Percentiles rank a stretch among this genome's conserved stretches.
phyloP scores from a whole-genome alignment of 345 rosid species.

The Aurinia saxatilis region DNA sequence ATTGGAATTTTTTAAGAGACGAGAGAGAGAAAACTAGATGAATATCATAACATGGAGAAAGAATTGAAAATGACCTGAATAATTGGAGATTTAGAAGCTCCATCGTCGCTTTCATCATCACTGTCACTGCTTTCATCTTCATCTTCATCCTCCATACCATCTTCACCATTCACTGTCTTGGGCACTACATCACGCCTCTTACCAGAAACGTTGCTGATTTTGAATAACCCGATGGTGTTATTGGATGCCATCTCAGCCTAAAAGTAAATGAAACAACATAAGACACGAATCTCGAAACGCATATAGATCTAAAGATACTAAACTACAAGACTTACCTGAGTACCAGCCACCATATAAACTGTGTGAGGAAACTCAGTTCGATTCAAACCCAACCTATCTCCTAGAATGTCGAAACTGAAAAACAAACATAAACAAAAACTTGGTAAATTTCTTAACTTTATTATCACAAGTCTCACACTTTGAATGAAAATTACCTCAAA shows the following conservation, averaged over 20 bases:
- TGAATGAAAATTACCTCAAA: slow-evolving; percentile 48
- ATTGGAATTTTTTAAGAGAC: slow-evolving; percentile 15
- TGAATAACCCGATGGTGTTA: slow-evolving; percentile 79
- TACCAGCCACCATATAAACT: slow-evolving; percentile 76
- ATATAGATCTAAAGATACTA: not conserved
- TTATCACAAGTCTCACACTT: not conserved
- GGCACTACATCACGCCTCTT: slow-evolving; percentile 76
- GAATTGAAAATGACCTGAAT: slow-evolving; percentile 52
- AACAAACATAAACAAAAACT: not conserved
- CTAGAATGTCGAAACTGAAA: slow-evolving; percentile 75
- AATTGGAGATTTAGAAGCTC: slow-evolving; percentile 49
- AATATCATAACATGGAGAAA: not conserved
- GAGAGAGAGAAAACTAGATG: not conserved
- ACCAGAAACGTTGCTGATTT: slow-evolving; percentile 68
- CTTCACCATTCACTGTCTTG: slow-evolving; percentile 37
- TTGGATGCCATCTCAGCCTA: slow-evolving; percentile 81
- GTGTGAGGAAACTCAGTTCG: slow-evolving; percentile 88
- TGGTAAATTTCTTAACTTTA: not conserved
- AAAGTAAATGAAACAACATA: not conserved
- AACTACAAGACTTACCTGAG: slow-evolving; percentile 53
- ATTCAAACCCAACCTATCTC: slow-evolving; percentile 76
- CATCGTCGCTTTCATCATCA: slow-evolving; percentile 59
- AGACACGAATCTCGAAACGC: not conserved
- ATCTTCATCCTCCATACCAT: slow-evolving; percentile 51
- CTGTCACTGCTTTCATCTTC: slow-evolving; percentile 60